A percentile compares a stretch with the other conserved stretches of the same genome.
phyloP scores from a whole-genome alignment of 208 protist genomes.

The Leishmania guyanensis region DNA sequence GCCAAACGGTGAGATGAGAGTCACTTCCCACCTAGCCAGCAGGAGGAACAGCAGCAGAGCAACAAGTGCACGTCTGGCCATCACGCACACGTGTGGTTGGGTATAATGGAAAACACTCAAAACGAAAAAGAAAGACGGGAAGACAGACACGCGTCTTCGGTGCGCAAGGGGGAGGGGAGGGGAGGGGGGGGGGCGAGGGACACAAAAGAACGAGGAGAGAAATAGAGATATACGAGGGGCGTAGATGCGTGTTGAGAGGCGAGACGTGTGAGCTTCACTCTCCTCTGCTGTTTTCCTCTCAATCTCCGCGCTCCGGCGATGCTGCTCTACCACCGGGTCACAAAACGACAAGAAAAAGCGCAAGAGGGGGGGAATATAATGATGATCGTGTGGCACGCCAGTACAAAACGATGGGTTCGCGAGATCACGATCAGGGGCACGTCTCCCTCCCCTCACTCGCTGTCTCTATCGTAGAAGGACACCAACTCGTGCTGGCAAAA shows the following conservation, averaged over 20 bases:
- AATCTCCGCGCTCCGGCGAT: not conserved
- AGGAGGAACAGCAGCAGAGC: conserved; percentile 17
- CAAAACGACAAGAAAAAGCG: not conserved
- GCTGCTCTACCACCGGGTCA: too few species aligned
- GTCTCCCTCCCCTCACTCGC: not conserved
- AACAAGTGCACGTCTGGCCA: not conserved
- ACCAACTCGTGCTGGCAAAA: not conserved
- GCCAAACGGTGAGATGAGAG: conserved; percentile 10
- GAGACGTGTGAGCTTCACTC: not conserved
- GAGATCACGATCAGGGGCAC: not conserved
- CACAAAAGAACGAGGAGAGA: not conserved
- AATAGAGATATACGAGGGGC: not conserved
- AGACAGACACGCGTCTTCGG: not conserved
- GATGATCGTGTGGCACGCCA: not conserved
- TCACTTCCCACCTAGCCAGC: conserved; percentile 16
- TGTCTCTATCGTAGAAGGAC: not conserved
- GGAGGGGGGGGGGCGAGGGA: not conserved
- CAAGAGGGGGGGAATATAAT: not conserved
- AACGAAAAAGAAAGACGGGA: not conserved
- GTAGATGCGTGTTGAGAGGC: not conserved
- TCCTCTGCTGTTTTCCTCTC: not conserved
- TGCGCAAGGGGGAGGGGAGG: too few species aligned
- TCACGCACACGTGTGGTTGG: not conserved
- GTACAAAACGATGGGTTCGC: not conserved
- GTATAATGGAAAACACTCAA: not conserved